Conservation (phyloP, 192 early-diverging fungal genomes). For the Glomus cerebriforme region DNA sequence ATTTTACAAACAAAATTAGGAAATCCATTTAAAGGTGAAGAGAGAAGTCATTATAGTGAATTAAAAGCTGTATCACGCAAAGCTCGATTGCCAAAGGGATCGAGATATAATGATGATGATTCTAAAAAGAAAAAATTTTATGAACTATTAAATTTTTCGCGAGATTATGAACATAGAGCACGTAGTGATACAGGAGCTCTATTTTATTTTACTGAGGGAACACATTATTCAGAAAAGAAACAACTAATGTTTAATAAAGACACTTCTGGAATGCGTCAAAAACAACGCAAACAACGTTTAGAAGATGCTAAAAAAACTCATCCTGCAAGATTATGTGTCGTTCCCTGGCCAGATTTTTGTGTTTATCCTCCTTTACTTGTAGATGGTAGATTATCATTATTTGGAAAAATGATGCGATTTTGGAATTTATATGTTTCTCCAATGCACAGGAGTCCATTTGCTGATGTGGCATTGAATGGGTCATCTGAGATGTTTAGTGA, state of each 20-base stretch:
- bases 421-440: background rate
- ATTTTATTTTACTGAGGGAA: background rate
- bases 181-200: background rate
- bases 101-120: too few relatives aligned
- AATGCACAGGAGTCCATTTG: background rate
- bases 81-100: background rate
- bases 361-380: background rate
- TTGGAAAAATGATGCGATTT: background rate
- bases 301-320: background rate
- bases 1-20: conserved; percentile 12
- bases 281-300: conserved; percentile 1
- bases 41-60: background rate
- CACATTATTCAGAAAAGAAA: background rate
- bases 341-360: conserved; percentile 15
- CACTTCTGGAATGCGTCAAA: background rate
- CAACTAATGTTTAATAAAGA: background rate
- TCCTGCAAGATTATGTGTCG: conserved; percentile 1
- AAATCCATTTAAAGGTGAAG: background rate
- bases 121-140: too few relatives aligned
- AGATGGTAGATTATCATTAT: background rate
- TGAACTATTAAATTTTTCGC: background rate
- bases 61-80: background rate
- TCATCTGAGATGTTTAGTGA: conserved; percentile 5
- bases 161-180: background rate
- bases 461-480: background rate